Percentiles rank a stretch among this genome's conserved stretches.
Evolutionary conservation across 345 rosid genomes (phyloP).

Genomic region (Lumnitzera littorea): DNA sequence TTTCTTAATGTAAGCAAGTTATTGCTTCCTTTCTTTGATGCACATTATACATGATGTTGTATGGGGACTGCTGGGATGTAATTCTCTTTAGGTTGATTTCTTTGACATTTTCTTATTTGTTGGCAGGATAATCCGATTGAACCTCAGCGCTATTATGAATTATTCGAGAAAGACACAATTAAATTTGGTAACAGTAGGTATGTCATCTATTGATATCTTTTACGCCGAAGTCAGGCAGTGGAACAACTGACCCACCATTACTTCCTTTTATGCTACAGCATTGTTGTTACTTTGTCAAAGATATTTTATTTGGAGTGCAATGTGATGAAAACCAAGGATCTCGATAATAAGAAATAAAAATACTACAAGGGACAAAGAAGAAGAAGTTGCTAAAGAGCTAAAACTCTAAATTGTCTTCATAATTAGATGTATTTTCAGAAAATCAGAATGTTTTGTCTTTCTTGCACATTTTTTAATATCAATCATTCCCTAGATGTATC

Average conservation of each 20-base stretch:
- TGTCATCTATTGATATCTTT: conserved; percentile 2
- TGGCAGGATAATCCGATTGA: conserved; percentile 79
- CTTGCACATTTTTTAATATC: no score
- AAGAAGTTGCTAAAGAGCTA: no score
- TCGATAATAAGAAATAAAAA: no score
- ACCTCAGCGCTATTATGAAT: conserved; percentile 89
- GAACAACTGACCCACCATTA: background rate
- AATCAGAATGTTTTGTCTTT: no score
- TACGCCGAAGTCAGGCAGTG: background rate
- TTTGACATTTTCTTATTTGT: conserved; percentile 13
- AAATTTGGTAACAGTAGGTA: conserved; percentile 98
- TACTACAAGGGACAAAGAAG: no score
- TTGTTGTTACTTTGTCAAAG: no score
- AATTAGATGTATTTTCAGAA: no score
- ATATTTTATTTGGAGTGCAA: no score
- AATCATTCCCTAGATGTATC: no score
- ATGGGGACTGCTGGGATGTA: background rate
- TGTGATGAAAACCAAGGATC: no score
- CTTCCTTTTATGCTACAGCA: background rate
- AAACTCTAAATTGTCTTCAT: no score
- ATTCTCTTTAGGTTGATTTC: conserved; percentile 7
- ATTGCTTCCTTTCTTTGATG: background rate
- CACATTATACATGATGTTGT: conserved; percentile 2
- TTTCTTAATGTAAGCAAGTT: conserved; percentile 63
- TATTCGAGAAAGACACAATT: conserved; percentile 86